Evolutionary conservation across 2,329 filamentous ascomycete genomes (phyloP).

Genomic region (Penicillium sp.): DNA sequence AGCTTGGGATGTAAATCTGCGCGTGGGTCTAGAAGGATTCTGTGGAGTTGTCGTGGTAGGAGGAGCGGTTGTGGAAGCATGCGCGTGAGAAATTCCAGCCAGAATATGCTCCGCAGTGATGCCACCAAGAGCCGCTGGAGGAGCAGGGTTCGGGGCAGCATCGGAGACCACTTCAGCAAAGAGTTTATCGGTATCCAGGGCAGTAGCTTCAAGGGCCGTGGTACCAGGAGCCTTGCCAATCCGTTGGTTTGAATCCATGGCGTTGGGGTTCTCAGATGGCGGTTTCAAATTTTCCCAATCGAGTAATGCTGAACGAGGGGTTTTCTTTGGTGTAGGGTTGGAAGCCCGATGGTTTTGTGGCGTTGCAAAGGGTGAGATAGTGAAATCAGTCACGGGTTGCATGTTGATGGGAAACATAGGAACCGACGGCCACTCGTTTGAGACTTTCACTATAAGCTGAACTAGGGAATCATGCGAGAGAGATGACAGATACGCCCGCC

Average conservation of each 20-base stretch:
- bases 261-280: neutral
- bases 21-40: neutral
- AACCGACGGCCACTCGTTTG: slow-evolving; percentile 62
- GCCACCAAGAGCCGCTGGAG: neutral
- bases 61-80: neutral
- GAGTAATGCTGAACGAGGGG: neutral
- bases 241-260: neutral
- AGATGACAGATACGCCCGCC: slow-evolving; percentile 62
- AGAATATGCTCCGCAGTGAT: neutral
- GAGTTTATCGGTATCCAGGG: neutral
- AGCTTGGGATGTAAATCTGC: neutral
- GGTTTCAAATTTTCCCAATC: neutral
- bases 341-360: neutral
- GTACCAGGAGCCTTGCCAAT: neutral
- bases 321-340: neutral
- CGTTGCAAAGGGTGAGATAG: neutral
- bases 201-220: neutral
- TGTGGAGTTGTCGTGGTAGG: neutral
- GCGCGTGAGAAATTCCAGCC: neutral
- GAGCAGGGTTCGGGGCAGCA: neutral
- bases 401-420: slow-evolving; percentile 59
- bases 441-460: slow-evolving; percentile 62
- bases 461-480: slow-evolving; percentile 64
- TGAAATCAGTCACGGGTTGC: slow-evolving; percentile 19
- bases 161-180: neutral